phyloP scores from a whole-genome alignment of 768 basidiomycete species.

The Lentinula lateritia region DNA sequence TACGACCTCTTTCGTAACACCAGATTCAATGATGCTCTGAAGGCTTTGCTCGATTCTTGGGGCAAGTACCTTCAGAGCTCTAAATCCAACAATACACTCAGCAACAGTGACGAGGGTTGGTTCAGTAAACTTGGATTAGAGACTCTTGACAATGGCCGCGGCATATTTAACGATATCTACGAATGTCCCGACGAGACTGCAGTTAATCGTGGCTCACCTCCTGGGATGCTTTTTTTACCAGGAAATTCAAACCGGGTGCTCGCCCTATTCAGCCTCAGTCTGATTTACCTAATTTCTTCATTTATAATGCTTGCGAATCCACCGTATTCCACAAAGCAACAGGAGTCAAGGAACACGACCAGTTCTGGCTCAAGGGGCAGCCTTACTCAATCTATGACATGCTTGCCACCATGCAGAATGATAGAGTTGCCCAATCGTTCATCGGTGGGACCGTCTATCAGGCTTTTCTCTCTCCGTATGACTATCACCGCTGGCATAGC shows the following conservation, averaged over 20 bases:
- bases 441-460: constrained; percentile 39
- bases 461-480: constrained; percentile 38
- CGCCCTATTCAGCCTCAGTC: constrained; percentile 25
- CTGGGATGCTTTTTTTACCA: constrained; percentile 41
- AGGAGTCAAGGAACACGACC: constrained; percentile 29
- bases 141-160: constrained; percentile 3
- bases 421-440: constrained; percentile 28
- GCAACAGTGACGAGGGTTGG: constrained; percentile 2
- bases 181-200: constrained; percentile 20
- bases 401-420: constrained; percentile 21
- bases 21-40: neutral
- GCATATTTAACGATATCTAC: constrained; percentile 14
- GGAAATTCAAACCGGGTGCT: constrained; percentile 24
- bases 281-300: constrained; percentile 14
- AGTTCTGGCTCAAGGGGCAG: constrained; percentile 47
- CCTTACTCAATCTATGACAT: constrained; percentile 44
- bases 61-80: neutral
- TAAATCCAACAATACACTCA: constrained; percentile 1
- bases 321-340: constrained; percentile 27
- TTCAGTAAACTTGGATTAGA: neutral
- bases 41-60: neutral
- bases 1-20: neutral
- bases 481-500: constrained; percentile 49
- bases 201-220: constrained; percentile 29
- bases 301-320: constrained; percentile 43